phyloP scores from a whole-genome alignment of 2,329 filamentous ascomycete species.

The Aspergillus transmontanensis region DNA sequence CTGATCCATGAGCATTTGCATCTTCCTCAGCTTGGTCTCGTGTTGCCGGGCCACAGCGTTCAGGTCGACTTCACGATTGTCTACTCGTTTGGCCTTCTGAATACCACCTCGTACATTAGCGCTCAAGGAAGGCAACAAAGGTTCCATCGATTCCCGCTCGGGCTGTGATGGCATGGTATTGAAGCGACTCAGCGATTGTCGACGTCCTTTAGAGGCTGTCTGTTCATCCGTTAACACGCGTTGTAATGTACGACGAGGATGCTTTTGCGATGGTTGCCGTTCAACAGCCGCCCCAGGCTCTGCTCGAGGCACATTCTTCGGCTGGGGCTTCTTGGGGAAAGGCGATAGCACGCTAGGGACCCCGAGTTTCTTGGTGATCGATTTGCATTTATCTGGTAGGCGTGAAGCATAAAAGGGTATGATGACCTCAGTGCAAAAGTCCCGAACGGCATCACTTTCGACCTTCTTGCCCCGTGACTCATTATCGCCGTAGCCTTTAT shows the following conservation, averaged over 20 bases:
- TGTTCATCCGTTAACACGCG: conserved; percentile 51
- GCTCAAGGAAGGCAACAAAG: conserved; percentile 37
- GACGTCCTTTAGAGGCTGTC: conserved; percentile 32
- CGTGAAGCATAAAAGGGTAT: conserved; percentile 53
- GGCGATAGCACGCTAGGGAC: conserved; percentile 43
- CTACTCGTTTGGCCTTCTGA: conserved; percentile 47
- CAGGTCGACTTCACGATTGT: conserved; percentile 54
- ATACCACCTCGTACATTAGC: conserved; percentile 46
- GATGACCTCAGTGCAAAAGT: conserved; percentile 54
- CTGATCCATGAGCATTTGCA: conserved; percentile 48
- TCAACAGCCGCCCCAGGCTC: conserved; percentile 37
- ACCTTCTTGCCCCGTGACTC: conserved; percentile 36
- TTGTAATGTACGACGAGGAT: conserved; percentile 44
- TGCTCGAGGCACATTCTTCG: conserved; percentile 30
- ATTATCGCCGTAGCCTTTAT: conserved; percentile 30
- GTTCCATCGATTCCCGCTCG: conserved; percentile 47
- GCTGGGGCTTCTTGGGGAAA: conserved; percentile 34
- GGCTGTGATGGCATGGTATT: conserved; percentile 45
- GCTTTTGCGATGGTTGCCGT: conserved; percentile 29
- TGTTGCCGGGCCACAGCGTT: conserved; percentile 47
- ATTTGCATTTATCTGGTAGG: conserved; percentile 50
- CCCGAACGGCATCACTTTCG: conserved; percentile 49
- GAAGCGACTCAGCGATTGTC: conserved; percentile 45
- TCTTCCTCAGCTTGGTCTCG: conserved; percentile 50
- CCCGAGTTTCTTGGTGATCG: conserved; percentile 51